A percentile compares a stretch with the other conserved stretches of the same genome.
These are phyloP conservation scores for Chlorella sp. DNA, from an alignment of 139 green algal genomes.

Conservation along the genomic window DNA sequence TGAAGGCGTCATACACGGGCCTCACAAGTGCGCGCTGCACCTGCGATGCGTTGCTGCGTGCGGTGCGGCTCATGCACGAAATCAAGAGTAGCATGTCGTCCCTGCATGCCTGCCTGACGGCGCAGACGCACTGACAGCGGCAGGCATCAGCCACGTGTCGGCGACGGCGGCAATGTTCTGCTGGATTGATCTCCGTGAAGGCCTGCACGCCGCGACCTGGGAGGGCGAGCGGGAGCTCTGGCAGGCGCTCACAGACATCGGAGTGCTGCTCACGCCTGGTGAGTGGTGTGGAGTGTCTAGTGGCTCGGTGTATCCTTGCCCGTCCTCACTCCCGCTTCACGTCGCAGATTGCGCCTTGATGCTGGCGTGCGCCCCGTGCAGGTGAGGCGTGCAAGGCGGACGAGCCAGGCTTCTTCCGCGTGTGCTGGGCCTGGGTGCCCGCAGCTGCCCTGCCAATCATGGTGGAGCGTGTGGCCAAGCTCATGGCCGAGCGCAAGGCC, in stretches of 20 bases:
- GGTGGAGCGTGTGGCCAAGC: slow-evolving; percentile 21
- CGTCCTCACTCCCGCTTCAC: neutral
- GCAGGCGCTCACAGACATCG: slow-evolving; percentile 35
- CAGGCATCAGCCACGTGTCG: slow-evolving; percentile 42
- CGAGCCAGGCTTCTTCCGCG: slow-evolving; percentile 68
- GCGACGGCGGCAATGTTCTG: slow-evolving; percentile 62
- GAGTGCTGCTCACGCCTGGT: slow-evolving; percentile 51
- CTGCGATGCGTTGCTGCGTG: no score
- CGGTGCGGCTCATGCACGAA: neutral
- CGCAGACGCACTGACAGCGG: slow-evolving; percentile 39
- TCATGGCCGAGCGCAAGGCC: neutral
- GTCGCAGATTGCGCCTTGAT: no score
- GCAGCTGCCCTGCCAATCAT: slow-evolving; percentile 32
- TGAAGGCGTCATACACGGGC: slow-evolving; percentile 40
- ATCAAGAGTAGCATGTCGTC: neutral
- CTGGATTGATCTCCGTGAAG: slow-evolving; percentile 61
- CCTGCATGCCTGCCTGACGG: neutral
- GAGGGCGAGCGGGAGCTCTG: slow-evolving; percentile 56
- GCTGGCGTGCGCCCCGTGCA: no score
- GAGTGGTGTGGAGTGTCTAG: neutral
- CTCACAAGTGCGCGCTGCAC: slow-evolving; percentile 29
- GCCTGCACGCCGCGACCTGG: slow-evolving; percentile 37
- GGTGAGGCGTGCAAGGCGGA: slow-evolving; percentile 54
- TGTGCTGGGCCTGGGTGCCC: slow-evolving; percentile 69
- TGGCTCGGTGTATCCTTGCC: neutral